Percentiles rank a stretch among this genome's conserved stretches.
Conservation (phyloP, 2,329 filamentous ascomycete species). For the Sporothrix pallida region DNA sequence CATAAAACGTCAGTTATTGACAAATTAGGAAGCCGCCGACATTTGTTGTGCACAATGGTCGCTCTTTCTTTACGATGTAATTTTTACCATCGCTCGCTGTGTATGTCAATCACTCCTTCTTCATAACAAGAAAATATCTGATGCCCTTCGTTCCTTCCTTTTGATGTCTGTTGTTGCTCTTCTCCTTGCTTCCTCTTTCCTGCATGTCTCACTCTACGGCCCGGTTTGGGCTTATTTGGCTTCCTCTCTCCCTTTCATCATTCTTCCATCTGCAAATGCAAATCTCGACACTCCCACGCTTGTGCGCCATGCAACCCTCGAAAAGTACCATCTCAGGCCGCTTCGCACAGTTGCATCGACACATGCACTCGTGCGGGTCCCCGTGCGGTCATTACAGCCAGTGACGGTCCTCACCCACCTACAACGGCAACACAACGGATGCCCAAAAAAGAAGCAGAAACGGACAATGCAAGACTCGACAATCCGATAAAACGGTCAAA, state of each 20-base stretch:
- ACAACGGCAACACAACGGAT: not conserved
- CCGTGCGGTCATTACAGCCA: slow-evolving; percentile 18
- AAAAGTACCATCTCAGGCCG: not conserved
- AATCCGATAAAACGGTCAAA: not conserved
- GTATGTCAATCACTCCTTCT: not conserved
- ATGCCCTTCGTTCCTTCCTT: slow-evolving; percentile 1
- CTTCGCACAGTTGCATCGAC: slow-evolving; percentile 4
- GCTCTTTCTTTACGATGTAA: not conserved
- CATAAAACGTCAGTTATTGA: not conserved
- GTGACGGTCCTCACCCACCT: not conserved
- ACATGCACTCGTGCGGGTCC: slow-evolving; percentile 12
- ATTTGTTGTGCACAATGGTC: not conserved
- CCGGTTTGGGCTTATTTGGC: not conserved
- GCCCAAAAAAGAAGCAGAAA: not conserved
- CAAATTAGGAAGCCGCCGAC: not conserved
- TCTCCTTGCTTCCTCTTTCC: not conserved
- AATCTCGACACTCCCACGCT: not conserved
- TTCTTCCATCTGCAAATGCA: not conserved
- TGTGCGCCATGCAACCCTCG: slow-evolving; percentile 2
- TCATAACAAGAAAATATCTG: not conserved
- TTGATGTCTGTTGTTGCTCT: not conserved
- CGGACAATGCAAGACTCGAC: not conserved
- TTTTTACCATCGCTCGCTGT: not conserved
- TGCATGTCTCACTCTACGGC: not conserved
- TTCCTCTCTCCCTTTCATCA: not conserved